A percentile compares a stretch with the other conserved stretches of the same genome.
These are phyloP conservation scores for Croton setiger DNA, from an alignment of 441 rosid species.

Conservation along the genomic window DNA sequence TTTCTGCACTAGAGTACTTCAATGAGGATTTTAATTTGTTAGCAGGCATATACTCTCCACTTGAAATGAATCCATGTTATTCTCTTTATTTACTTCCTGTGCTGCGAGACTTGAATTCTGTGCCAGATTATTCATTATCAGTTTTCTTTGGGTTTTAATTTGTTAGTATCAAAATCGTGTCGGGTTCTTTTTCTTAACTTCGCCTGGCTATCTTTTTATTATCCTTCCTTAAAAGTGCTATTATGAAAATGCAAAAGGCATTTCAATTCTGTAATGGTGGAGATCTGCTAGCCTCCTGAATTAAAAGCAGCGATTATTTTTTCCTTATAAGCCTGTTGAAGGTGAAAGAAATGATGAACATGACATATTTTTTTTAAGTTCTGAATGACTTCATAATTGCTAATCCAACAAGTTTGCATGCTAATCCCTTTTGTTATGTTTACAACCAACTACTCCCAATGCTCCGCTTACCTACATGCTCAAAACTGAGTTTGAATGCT, in stretches of 20 bases:
- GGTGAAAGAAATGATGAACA: background rate
- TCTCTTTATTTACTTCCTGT: background rate
- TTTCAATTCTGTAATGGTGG: too few relatives aligned
- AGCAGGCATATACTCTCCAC: too few relatives aligned
- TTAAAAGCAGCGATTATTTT: background rate
- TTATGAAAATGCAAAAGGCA: background rate
- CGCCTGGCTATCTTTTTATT: background rate
- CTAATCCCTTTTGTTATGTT: background rate
- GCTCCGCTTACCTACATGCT: too few relatives aligned
- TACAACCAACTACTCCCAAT: too few relatives aligned
- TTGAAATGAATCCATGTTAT: slow-evolving; percentile 5
- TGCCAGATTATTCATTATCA: background rate
- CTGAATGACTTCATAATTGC: background rate
- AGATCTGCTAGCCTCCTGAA: too few relatives aligned
- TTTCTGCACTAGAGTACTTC: too few relatives aligned
- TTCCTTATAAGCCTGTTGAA: background rate
- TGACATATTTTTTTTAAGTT: background rate
- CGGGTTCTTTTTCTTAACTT: background rate
- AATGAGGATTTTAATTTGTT: too few relatives aligned
- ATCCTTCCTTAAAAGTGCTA: background rate
- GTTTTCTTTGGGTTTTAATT: background rate
- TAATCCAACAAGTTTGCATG: background rate
- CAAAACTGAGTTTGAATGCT: background rate
- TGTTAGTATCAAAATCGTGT: background rate
- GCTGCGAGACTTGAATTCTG: background rate